Evolutionary conservation across 2,329 filamentous ascomycete species (phyloP).

Genomic region (Aspergillus persii): DNA sequence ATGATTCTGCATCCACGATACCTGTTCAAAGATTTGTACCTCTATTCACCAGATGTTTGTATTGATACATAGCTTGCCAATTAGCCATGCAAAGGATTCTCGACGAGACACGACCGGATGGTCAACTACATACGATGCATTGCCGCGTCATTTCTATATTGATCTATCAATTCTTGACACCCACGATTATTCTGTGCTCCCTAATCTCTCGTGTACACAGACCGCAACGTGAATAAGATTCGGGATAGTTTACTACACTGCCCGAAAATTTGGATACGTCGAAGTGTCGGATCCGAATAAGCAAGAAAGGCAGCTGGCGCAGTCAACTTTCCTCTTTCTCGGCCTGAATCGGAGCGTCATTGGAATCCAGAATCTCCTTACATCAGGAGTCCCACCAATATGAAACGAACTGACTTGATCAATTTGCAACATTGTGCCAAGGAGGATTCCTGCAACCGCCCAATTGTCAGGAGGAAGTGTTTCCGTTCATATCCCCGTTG

Average conservation of each 20-base stretch:
- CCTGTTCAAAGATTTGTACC: neutral
- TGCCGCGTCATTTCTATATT: slow-evolving; percentile 59
- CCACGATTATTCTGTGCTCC: slow-evolving; percentile 56
- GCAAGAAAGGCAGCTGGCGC: slow-evolving; percentile 15
- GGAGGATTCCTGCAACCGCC: neutral
- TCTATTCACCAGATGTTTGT: slow-evolving; percentile 45
- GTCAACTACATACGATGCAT: slow-evolving; percentile 50
- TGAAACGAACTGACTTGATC: neutral
- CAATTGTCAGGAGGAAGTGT: neutral
- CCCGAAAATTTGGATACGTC: slow-evolving; percentile 18
- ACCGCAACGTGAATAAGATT: slow-evolving; percentile 14
- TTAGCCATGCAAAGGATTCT: slow-evolving; percentile 49
- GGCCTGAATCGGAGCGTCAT: neutral
- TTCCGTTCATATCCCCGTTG: neutral
- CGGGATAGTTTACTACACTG: slow-evolving; percentile 9
- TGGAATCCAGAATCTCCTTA: no score
- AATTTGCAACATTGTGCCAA: neutral
- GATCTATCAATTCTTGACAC: slow-evolving; percentile 60
- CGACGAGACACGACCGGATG: slow-evolving; percentile 51
- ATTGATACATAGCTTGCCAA: slow-evolving; percentile 40
- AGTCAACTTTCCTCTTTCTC: slow-evolving; percentile 3
- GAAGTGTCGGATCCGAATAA: slow-evolving; percentile 15
- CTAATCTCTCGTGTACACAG: slow-evolving; percentile 10
- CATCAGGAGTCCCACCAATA: no score
- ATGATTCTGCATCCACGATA: slow-evolving; percentile 22